These are phyloP conservation scores for Solidago caesia DNA, from an alignment of 129 eudicot genomes.

Conservation along the genomic window DNA sequence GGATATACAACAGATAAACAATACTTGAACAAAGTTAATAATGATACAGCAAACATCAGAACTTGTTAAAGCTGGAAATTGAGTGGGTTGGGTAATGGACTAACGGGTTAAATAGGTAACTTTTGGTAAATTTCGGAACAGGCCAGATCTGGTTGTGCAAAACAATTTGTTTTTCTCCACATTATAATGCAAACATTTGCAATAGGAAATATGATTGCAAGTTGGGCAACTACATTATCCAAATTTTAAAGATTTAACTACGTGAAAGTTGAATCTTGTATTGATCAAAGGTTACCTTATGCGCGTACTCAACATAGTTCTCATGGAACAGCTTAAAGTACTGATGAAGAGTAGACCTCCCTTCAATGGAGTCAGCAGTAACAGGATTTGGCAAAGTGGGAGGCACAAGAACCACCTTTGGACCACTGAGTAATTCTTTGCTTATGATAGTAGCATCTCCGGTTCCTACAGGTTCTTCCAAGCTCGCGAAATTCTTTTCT, in stretches of 20 bases:
- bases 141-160: background rate
- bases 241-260: background rate
- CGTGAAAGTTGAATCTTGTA: background rate
- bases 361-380: slow-evolving; percentile 88
- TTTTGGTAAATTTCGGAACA: background rate
- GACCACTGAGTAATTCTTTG: slow-evolving; percentile 83
- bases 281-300: slow-evolving; percentile 59
- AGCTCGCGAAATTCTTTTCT: slow-evolving; percentile 28
- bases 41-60: background rate
- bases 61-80: background rate
- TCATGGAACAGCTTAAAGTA: slow-evolving; percentile 93
- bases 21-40: slow-evolving; percentile 15
- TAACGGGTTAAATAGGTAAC: background rate
- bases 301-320: slow-evolving; percentile 97
- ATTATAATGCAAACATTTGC: background rate
- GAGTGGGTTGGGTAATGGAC: background rate
- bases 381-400: slow-evolving; percentile 58
- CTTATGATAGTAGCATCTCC: slow-evolving; percentile 63
- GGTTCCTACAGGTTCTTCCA: slow-evolving; percentile 35
- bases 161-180: background rate
- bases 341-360: slow-evolving; percentile 89
- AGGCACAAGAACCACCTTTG: slow-evolving; percentile 68
- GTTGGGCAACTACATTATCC: background rate
- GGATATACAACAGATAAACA: background rate
- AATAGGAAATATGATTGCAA: background rate